phyloP scores from a whole-genome alignment of 441 rosid genomes.

The Francoa sonchifolia region DNA sequence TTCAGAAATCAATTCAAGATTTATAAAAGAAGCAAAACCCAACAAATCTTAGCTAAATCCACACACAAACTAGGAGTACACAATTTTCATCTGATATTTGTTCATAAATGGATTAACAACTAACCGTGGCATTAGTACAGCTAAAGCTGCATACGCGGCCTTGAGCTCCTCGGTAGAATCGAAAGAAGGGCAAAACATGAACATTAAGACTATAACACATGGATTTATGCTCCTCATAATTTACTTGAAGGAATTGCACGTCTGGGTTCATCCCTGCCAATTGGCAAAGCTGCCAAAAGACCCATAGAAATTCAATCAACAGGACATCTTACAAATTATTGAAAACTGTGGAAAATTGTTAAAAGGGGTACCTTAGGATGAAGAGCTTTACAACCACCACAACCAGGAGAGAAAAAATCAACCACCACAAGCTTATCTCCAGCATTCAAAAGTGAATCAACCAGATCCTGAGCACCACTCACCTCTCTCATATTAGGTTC shows the following conservation, averaged over 20 bases:
- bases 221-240: slow-evolving; percentile 88
- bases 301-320: not conserved
- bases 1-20: no score
- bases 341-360: not conserved
- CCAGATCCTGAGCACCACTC: slow-evolving; percentile 71
- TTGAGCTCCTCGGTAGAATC: slow-evolving; percentile 72
- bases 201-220: slow-evolving; percentile 89
- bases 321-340: not conserved
- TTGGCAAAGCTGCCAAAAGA: slow-evolving; percentile 54
- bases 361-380: slow-evolving; percentile 63
- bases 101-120: slow-evolving; percentile 2
- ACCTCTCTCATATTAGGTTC: slow-evolving; percentile 78
- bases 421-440: slow-evolving; percentile 76
- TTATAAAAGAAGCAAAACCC: no score
- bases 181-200: slow-evolving; percentile 79
- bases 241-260: slow-evolving; percentile 74
- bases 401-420: slow-evolving; percentile 94
- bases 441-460: slow-evolving; percentile 45
- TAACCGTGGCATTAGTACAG: slow-evolving; percentile 87
- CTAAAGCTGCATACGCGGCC: slow-evolving; percentile 92
- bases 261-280: slow-evolving; percentile 69
- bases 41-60: no score
- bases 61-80: no score
- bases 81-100: no score
- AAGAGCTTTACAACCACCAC: slow-evolving; percentile 93